Evolutionary conservation across 768 basidiomycete species (phyloP), one percentile per base, ranked within the genome.

Genomic region (Lentinula sp.): DNA sequence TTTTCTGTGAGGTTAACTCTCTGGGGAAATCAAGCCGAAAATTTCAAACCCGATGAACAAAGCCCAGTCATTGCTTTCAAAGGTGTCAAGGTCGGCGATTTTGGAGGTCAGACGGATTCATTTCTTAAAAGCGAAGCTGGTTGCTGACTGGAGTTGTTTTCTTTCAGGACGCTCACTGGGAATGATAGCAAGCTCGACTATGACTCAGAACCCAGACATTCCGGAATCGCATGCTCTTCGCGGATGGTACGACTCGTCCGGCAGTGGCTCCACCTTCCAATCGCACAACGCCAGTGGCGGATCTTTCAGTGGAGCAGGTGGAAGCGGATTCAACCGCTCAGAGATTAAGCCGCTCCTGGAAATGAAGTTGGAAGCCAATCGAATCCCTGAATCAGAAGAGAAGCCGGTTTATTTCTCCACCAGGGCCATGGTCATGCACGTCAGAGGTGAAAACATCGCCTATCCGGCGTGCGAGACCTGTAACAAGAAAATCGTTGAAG

Each of bases 11-110:
- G 93, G 37, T 70, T 98, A 65, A 99, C 96, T 3, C 77, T 98
- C 34, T 99, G 96, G 97, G 97, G 96, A 23, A 93, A 90, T 71
- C 90, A 93, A 71, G 96, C 96, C 0, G 93, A 98, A 70, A 81
- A 82, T 43, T 98, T 85, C 70, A 71, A 73, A n/a, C 74, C 79
- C 5, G 75, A 76, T 18, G 76, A 80, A 10, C 78, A 79, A 53
- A 70, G 80, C 54, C 85, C 92, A 8, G 86, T 98, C 34, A 81
- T 95, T 64, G 96, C 96, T 4, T 92, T 95, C 82, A 97, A 95
- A 74, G 89, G 92, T 23, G 92, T 93, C 64, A 93, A 89, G 71
- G 91, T 98, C 43, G 88, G 93, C 31, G 96, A 98, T 65, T 99
- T 89, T 71, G 87, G 88, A 67, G 93, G 93, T 85, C 66, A 54